Percentiles rank a stretch among this genome's conserved stretches.
Evolutionary conservation across 306 rosid genomes (phyloP).

Genomic region (Corylus avellana): DNA sequence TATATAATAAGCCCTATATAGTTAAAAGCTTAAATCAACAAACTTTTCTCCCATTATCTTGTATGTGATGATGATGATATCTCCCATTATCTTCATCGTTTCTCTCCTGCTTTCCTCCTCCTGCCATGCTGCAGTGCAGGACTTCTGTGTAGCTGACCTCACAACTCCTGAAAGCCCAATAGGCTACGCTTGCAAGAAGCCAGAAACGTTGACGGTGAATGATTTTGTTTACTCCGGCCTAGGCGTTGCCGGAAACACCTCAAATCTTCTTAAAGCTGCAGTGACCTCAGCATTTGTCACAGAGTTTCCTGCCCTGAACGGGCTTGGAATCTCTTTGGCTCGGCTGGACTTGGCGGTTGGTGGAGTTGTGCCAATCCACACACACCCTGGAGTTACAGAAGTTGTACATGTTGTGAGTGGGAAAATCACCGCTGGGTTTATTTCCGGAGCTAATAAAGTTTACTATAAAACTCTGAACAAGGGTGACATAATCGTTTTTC

Average conservation of each 20-base stretch:
- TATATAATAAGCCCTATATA: too few species aligned
- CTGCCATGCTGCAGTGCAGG: conserved; percentile 62
- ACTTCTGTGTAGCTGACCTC: conserved; percentile 82
- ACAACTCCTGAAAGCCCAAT: conserved; percentile 54
- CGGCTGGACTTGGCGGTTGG: conserved; percentile 60
- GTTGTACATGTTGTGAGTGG: conserved; percentile 50
- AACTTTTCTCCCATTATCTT: too few species aligned
- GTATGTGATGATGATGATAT: conserved; percentile 31
- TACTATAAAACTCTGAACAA: conserved; percentile 53
- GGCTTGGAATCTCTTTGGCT: conserved; percentile 68
- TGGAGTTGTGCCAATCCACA: conserved; percentile 85
- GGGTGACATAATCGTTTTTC: conserved; percentile 81
- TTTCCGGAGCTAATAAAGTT: conserved; percentile 44
- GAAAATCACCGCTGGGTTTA: conserved; percentile 59
- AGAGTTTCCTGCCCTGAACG: conserved; percentile 66
- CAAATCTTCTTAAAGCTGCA: conserved; percentile 72
- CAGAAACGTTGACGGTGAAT: conserved; percentile 42
- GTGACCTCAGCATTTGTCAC: conserved; percentile 62
- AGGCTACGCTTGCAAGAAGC: conserved; percentile 71
- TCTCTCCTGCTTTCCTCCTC: conserved; percentile 33
- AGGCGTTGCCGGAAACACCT: conserved; percentile 63
- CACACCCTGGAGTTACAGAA: conserved; percentile 79
- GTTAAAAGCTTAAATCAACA: too few species aligned
- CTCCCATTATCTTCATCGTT: conserved; percentile 40
- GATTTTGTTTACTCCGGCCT: conserved; percentile 66